Conservation (phyloP, 768 basidiomycete genomes). For the Termitomyces sp. region DNA sequence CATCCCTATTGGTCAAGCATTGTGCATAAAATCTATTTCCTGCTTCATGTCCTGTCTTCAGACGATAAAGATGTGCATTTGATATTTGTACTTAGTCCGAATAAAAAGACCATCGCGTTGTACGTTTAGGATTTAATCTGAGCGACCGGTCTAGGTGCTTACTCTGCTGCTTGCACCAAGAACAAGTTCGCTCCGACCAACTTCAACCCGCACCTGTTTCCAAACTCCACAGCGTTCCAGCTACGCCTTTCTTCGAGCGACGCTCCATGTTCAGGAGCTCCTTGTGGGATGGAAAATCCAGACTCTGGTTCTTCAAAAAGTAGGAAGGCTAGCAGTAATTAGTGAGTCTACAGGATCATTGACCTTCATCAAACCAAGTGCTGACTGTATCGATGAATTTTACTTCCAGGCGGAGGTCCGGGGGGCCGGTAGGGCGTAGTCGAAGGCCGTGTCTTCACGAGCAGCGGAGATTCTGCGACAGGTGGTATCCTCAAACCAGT, state of each 20-base stretch:
- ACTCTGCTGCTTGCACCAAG: slow-evolving; percentile 27
- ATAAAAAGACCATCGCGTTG: slow-evolving; percentile 3
- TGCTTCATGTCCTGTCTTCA: slow-evolving; percentile 5
- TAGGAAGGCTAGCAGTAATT: slow-evolving; percentile 36
- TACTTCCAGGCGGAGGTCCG: slow-evolving; percentile 46
- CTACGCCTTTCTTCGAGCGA: slow-evolving; percentile 38
- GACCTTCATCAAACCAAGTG: not conserved
- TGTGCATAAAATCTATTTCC: slow-evolving; percentile 6
- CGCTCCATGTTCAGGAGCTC: slow-evolving; percentile 40
- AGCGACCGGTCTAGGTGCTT: not conserved
- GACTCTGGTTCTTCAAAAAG: slow-evolving; percentile 52
- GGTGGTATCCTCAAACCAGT: slow-evolving; percentile 29
- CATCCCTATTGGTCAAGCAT: slow-evolving; percentile 3
- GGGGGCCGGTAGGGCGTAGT: slow-evolving; percentile 54
- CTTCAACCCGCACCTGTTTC: slow-evolving; percentile 41
- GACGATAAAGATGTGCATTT: slow-evolving; percentile 8
- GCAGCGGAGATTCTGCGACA: slow-evolving; percentile 21
- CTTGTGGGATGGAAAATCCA: slow-evolving; percentile 32
- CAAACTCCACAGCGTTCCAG: slow-evolving; percentile 55
- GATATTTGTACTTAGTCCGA: slow-evolving; percentile 8
- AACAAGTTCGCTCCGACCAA: slow-evolving; percentile 59
- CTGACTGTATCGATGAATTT: slow-evolving; percentile 54
- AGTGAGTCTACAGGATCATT: not conserved
- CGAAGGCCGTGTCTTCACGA: slow-evolving; percentile 37
- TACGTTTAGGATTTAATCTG: not conserved